Conservation (phyloP, 768 basidiomycete species). For the Crassisporium funariophilum region DNA sequence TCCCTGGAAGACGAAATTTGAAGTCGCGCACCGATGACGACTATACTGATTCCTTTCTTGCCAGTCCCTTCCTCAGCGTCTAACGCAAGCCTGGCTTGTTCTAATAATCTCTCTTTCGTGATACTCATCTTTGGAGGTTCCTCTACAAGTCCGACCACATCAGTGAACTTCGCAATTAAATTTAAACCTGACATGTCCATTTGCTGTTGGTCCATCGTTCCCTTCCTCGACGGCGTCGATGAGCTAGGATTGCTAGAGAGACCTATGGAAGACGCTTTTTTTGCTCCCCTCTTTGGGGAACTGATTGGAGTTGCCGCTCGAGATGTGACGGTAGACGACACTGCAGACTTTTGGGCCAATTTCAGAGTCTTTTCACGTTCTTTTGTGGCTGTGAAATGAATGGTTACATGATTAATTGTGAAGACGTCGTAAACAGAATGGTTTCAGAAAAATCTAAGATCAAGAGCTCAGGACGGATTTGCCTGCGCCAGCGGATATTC, state of each 20-base stretch:
- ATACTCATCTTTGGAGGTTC: conserved; percentile 66
- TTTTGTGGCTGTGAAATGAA: conserved; percentile 65
- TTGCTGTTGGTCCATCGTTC: conserved; percentile 50
- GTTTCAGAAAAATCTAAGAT: conserved; percentile 20
- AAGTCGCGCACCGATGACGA: conserved; percentile 78
- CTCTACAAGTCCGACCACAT: conserved; percentile 46
- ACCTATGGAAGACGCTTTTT: conserved; percentile 37
- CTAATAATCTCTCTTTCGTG: conserved; percentile 79
- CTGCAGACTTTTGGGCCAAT: conserved; percentile 45
- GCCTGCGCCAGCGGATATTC: conserved; percentile 18
- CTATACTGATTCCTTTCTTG: conserved; percentile 79
- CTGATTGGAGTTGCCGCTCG: conserved; percentile 46
- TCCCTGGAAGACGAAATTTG: not conserved
- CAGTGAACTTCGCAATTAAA: conserved; percentile 41
- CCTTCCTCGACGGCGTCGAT: conserved; percentile 44
- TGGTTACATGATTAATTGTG: conserved; percentile 28
- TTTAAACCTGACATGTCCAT: conserved; percentile 79
- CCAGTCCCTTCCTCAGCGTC: conserved; percentile 47
- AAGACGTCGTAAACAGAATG: conserved; percentile 15
- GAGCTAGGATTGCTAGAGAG: conserved; percentile 39
- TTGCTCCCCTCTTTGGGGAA: conserved; percentile 44
- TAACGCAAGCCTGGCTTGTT: conserved; percentile 66
- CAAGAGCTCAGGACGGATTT: conserved; percentile 14
- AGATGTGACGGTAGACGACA: conserved; percentile 46
- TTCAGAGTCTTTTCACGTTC: conserved; percentile 79